Conservation (phyloP, 2,329 filamentous ascomycete genomes). For the Aquanectria penicillioides region DNA sequence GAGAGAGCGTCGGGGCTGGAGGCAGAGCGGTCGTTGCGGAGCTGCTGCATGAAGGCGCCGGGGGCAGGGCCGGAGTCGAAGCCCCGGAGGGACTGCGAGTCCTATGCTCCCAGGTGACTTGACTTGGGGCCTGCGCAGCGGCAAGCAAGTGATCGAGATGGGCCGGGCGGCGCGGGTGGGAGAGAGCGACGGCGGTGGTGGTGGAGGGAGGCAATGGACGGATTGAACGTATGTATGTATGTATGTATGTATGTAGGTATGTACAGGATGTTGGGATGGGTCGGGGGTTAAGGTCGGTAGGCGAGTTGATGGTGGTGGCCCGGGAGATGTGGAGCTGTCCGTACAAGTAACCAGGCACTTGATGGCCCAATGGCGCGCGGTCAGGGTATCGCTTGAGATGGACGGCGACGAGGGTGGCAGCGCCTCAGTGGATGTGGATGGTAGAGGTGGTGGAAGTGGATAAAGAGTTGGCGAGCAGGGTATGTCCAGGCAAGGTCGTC, state of each 20-base stretch:
- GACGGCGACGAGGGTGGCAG: neutral
- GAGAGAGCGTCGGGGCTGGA: constrained; percentile 36
- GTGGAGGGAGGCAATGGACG: neutral
- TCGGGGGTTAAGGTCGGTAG: constrained; percentile 8
- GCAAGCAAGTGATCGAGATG: constrained; percentile 44
- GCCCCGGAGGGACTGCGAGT: constrained; percentile 41
- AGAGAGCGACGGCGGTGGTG: constrained; percentile 22
- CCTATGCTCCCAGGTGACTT: constrained; percentile 38
- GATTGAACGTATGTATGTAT: neutral
- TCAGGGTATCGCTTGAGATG: constrained; percentile 1
- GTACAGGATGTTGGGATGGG: constrained; percentile 12
- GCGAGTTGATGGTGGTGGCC: constrained; percentile 14
- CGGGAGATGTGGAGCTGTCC: constrained; percentile 15
- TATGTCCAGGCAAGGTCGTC: constrained; percentile 5
- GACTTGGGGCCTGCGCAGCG: constrained; percentile 34
- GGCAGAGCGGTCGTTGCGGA: constrained; percentile 27
- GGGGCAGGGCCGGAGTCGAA: constrained; percentile 39
- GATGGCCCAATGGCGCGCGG: constrained; percentile 1
- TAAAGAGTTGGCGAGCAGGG: constrained; percentile 15
- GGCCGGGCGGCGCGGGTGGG: constrained; percentile 30
- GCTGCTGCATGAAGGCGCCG: constrained; percentile 47
- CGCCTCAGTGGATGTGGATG: constrained; percentile 11
- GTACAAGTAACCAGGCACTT: constrained; percentile 10
- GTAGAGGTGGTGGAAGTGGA: constrained; percentile 9
- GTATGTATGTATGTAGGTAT: constrained; percentile 6